phyloP scores from a whole-genome alignment of 2,329 filamentous ascomycete species.

The Fusarium oligoseptatum region DNA sequence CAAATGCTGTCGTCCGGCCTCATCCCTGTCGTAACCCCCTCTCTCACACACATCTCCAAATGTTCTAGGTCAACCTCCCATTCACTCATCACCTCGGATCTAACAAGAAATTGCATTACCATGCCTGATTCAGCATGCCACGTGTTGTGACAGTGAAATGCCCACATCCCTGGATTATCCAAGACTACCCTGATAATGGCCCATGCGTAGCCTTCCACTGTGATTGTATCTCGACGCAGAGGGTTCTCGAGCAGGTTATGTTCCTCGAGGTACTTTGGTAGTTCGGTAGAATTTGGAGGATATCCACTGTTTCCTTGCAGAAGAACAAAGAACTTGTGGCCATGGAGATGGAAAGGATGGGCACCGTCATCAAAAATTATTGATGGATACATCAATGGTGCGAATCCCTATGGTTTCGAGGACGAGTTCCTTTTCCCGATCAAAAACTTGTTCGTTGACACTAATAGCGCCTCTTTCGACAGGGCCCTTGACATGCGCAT shows the following conservation, averaged over 20 bases:
- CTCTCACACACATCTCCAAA: conserved; percentile 45
- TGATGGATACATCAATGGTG: conserved; percentile 70
- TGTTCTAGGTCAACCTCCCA: conserved; percentile 45
- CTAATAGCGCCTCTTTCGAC: conserved; percentile 33
- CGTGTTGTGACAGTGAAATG: conserved; percentile 69
- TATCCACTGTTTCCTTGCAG: conserved; percentile 51
- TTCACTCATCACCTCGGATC: conserved; percentile 44
- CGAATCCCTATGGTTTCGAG: conserved; percentile 65
- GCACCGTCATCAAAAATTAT: conserved; percentile 68
- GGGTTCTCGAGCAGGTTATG: conserved; percentile 49
- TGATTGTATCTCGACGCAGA: conserved; percentile 59
- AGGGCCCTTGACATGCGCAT: conserved; percentile 32
- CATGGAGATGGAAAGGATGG: conserved; percentile 68
- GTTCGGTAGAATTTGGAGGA: conserved; percentile 46
- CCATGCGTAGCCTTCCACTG: conserved; percentile 68
- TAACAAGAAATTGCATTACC: conserved; percentile 68
- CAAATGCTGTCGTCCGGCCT: conserved; percentile 54
- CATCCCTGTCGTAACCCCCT: conserved; percentile 50
- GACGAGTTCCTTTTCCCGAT: conserved; percentile 55
- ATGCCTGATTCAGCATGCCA: conserved; percentile 72
- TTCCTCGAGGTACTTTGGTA: conserved; percentile 44
- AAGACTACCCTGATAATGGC: conserved; percentile 66
- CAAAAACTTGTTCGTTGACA: conserved; percentile 50
- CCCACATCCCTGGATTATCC: conserved; percentile 71
- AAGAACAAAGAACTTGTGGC: conserved; percentile 67